Conservation (phyloP, 345 rosid species). For the Corchorus capsularis region DNA sequence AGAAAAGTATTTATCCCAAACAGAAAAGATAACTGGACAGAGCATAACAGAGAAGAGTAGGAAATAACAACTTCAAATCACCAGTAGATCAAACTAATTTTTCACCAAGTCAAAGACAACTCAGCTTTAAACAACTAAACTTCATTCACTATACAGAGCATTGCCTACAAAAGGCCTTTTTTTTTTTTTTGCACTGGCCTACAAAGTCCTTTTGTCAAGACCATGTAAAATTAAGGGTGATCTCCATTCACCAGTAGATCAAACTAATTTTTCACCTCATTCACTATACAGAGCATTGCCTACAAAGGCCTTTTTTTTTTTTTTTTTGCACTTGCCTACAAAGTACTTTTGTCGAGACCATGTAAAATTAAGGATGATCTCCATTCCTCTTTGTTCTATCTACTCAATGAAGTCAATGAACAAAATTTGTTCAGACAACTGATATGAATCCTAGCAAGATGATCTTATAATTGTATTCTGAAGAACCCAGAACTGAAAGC, state of each 20-base stretch:
- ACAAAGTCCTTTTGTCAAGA: neutral
- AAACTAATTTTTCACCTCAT: neutral
- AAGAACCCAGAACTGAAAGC: neutral
- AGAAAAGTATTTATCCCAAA: neutral
- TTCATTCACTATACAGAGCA: neutral
- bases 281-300: neutral
- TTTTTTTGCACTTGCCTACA: neutral
- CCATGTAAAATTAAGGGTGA: neutral
- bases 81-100: neutral
- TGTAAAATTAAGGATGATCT: neutral
- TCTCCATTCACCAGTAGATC: neutral
- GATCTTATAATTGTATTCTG: neutral
- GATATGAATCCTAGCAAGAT: neutral
- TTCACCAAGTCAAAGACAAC: neutral
- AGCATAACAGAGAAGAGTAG: neutral
- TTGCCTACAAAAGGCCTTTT: neutral
- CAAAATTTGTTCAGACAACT: neutral
- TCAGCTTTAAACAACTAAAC: neutral
- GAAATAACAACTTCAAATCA: neutral
- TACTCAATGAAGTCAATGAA: neutral
- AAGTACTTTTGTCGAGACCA: neutral
- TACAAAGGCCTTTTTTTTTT: neutral
- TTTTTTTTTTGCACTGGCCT: neutral
- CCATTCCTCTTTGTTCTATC: neutral
- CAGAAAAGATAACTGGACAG: constrained; percentile 4